These are phyloP conservation scores for Salicornia ramosissima DNA, from an alignment of 148 eudicot species.

Conservation along the genomic window DNA sequence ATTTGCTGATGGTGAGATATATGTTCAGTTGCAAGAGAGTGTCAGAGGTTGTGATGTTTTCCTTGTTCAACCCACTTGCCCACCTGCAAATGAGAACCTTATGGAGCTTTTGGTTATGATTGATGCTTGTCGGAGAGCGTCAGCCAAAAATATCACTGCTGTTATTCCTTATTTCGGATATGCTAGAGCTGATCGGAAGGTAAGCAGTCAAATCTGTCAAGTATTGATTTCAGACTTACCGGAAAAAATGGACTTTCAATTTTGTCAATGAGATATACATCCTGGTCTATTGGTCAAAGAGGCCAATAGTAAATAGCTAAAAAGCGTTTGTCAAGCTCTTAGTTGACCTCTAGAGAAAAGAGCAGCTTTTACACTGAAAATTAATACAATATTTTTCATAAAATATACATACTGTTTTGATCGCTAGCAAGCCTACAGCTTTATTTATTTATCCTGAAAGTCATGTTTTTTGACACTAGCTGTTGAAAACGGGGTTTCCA, in stretches of 20 bases:
- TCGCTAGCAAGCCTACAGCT: neutral
- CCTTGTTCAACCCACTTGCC: constrained; percentile 89
- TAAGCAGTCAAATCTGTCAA: constrained; percentile 15
- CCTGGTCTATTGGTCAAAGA: neutral
- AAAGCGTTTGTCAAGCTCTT: neutral
- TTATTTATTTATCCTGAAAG: neutral
- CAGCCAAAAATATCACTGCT: constrained; percentile 91
- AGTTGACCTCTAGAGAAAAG: neutral
- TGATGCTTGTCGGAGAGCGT: constrained; percentile 96
- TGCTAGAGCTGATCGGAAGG: constrained; percentile 98
- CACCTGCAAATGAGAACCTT: constrained; percentile 93
- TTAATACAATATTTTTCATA: neutral
- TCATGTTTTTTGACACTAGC: too few species aligned
- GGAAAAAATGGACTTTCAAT: neutral
- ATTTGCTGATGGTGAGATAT: constrained; percentile 95
- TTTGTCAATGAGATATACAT: neutral
- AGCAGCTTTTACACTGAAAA: neutral
- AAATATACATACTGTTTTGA: neutral
- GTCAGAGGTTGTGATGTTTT: constrained; percentile 95
- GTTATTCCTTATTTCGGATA: constrained; percentile 97
- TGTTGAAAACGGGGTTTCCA: neutral
- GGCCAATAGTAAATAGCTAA: neutral
- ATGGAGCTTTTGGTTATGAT: constrained; percentile 93
- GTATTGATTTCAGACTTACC: neutral
- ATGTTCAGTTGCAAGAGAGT: constrained; percentile 94